These are phyloP conservation scores for Flaveria linearis DNA, from an alignment of 129 eudicot species.

Conservation along the genomic window DNA sequence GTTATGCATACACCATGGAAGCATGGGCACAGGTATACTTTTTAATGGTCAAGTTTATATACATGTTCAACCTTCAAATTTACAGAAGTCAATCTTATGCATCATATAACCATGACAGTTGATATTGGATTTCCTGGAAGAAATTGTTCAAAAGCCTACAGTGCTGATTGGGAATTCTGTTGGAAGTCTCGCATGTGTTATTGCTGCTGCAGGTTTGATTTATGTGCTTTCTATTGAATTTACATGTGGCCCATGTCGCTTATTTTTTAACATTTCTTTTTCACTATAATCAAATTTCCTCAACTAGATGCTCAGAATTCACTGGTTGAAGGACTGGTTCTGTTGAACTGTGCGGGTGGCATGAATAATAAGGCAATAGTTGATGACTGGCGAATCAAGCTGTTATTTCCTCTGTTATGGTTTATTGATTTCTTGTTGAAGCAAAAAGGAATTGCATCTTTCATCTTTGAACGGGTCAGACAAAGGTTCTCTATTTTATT, in stretches of 20 bases:
- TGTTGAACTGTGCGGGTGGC: conserved; percentile 92
- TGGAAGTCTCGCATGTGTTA: conserved; percentile 94
- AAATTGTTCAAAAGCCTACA: conserved; percentile 72
- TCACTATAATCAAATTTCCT: conserved; percentile 10
- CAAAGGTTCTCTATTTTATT: conserved; percentile 45
- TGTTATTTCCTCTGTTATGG: conserved; percentile 76
- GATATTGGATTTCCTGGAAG: conserved; percentile 76
- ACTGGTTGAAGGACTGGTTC: conserved; percentile 68
- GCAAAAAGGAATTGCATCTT: conserved; percentile 74
- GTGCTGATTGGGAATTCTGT: conserved; percentile 89
- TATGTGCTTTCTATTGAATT: neutral
- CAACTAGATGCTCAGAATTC: conserved; percentile 48
- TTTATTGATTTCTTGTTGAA: conserved; percentile 74
- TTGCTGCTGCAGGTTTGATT: conserved; percentile 69
- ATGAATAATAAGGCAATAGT: conserved; percentile 97
- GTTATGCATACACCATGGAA: conserved; percentile 83
- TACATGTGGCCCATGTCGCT: neutral
- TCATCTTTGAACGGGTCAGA: conserved; percentile 70
- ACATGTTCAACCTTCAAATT: conserved; percentile 15
- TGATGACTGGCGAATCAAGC: conserved; percentile 96
- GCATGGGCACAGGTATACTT: conserved; percentile 71
- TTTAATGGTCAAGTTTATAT: conserved; percentile 12
- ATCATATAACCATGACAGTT: conserved; percentile 37
- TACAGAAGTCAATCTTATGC: conserved; percentile 19
- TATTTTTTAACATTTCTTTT: neutral